phyloP scores from a whole-genome alignment of 345 rosid genomes.

The Acer yangbiense region DNA sequence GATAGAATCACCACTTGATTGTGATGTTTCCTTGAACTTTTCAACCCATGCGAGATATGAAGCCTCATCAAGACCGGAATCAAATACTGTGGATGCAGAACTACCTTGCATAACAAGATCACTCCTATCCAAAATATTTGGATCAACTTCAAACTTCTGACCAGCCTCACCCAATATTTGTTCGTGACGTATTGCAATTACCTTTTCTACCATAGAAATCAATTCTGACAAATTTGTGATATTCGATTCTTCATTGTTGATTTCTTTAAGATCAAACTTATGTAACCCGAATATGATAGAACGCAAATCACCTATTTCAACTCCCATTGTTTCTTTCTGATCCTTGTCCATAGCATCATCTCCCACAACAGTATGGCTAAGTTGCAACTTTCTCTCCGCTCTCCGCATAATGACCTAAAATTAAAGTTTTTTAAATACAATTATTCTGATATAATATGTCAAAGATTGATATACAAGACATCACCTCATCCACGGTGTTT shows the following conservation, averaged over 20 bases:
- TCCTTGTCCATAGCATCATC: conserved; percentile 43
- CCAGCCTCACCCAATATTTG: conserved; percentile 40
- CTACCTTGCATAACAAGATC: conserved; percentile 25
- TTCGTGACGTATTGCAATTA: conserved; percentile 57
- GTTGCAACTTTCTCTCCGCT: conserved; percentile 81
- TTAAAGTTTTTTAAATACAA: conserved; percentile 2
- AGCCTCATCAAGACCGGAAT: conserved; percentile 79
- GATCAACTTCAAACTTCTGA: conserved; percentile 53
- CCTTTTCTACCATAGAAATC: conserved; percentile 62
- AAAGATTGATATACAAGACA: conserved; percentile 13
- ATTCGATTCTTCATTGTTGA: conserved; percentile 42
- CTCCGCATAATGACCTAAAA: conserved; percentile 76
- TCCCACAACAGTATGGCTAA: conserved; percentile 72
- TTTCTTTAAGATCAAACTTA: conserved; percentile 59
- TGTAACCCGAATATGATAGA: conserved; percentile 77
- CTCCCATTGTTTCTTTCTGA: conserved; percentile 51
- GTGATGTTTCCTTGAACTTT: conserved; percentile 59
- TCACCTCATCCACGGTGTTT: conserved; percentile 75
- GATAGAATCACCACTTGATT: conserved; percentile 38
- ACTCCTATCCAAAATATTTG: conserved; percentile 30
- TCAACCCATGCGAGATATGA: conserved; percentile 86
- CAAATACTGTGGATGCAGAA: conserved; percentile 35
- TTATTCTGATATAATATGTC: conserved; percentile 5
- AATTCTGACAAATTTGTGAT: conserved; percentile 52
- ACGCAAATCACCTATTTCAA: conserved; percentile 52